A percentile compares a stretch with the other conserved stretches of the same genome.
Evolutionary conservation across 2,329 filamentous ascomycete genomes (phyloP).

Genomic region (Verticillium nonalfalfae): DNA sequence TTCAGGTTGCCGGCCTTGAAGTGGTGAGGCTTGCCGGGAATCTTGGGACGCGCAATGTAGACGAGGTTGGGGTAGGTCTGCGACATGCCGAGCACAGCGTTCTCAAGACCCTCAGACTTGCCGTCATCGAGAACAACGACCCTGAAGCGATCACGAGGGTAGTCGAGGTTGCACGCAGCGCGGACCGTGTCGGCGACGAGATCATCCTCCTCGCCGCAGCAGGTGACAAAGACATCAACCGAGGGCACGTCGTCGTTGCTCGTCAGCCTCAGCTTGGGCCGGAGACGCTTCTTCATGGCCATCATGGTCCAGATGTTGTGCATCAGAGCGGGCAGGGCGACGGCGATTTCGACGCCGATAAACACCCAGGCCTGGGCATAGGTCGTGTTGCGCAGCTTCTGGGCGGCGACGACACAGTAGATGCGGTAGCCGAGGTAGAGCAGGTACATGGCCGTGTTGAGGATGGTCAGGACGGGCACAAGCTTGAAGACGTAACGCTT

Average conservation of each 20-base stretch:
- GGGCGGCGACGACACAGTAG: slow-evolving; percentile 44
- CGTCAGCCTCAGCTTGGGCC: slow-evolving; percentile 44
- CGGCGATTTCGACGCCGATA: slow-evolving; percentile 46
- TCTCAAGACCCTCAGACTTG: slow-evolving; percentile 34
- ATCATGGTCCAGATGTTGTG: slow-evolving; percentile 54
- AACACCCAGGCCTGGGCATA: slow-evolving; percentile 52
- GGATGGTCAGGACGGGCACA: slow-evolving; percentile 30
- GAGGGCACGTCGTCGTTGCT: slow-evolving; percentile 40
- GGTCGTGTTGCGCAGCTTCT: slow-evolving; percentile 28
- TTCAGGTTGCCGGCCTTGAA: slow-evolving; percentile 63
- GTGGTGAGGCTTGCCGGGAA: slow-evolving; percentile 42
- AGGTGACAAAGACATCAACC: slow-evolving; percentile 51
- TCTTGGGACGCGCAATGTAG: slow-evolving; percentile 46
- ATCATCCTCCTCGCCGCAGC: slow-evolving; percentile 50
- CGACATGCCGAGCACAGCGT: slow-evolving; percentile 27
- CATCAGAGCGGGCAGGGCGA: slow-evolving; percentile 47
- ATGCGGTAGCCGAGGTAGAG: slow-evolving; percentile 45
- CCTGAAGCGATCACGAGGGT: slow-evolving; percentile 44
- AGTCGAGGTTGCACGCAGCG: slow-evolving; percentile 49
- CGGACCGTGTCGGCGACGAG: slow-evolving; percentile 50
- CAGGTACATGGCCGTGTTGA: slow-evolving; percentile 35
- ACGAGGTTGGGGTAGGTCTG: slow-evolving; percentile 39
- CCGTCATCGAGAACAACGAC: slow-evolving; percentile 52
- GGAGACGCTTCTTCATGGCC: slow-evolving; percentile 45
- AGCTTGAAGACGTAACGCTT: slow-evolving; percentile 30